Base-by-base conservation (phyloP, 2,329 filamentous ascomycete genomes). In the Scortechinia acanthostroma region DNA sequence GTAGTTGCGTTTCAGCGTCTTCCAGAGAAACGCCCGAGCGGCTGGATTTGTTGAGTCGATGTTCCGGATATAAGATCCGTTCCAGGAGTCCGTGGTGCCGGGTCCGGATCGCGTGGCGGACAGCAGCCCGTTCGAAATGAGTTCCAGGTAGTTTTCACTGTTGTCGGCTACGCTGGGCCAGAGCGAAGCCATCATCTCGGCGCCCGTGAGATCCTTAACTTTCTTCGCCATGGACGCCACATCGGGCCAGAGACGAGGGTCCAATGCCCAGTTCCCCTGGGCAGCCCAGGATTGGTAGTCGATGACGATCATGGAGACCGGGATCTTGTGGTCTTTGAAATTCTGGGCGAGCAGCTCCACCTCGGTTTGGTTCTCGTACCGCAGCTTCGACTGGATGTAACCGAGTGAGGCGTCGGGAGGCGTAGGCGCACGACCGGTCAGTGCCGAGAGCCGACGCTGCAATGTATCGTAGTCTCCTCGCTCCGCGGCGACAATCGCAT, bases 171-270 rank as follows among this genome's bases (percentile, higher is more conserved):
- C 56, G 22, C 51, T 55, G 0, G 57, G 57, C 57, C 56, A 60
- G 0, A 58, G 48, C 10, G 55, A 58, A 5, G 55, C 57, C 57
- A 60, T 60, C 45, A 60, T 55, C 47, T 60, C 57, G 14, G 56
- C 56, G 4, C 55, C 58, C 2, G 60, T 59, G 20, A 59, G 49
- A 22, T 56, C 48, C 43, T 59, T 59, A 14, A 59, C 49, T 20
- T 48, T 44, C 17, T 52, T 46, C 2, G 53, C 48, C 57, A 59
- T 59, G 28, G 48, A 52, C 1, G 50, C 47, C 10, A 57, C 51
- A 44, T 60, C 52, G 2, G 56, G 57, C 54, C 54, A 60, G 3
- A 58, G 48, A 19, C 47, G 51, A 13, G 56, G 51, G 35, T 60
- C 55, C 3, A 60, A 50, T 2, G 47, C 52, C 50, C 54, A 60